Conservation (phyloP, 495 filamentous ascomycete species). For the Trichocladium antarcticum region DNA sequence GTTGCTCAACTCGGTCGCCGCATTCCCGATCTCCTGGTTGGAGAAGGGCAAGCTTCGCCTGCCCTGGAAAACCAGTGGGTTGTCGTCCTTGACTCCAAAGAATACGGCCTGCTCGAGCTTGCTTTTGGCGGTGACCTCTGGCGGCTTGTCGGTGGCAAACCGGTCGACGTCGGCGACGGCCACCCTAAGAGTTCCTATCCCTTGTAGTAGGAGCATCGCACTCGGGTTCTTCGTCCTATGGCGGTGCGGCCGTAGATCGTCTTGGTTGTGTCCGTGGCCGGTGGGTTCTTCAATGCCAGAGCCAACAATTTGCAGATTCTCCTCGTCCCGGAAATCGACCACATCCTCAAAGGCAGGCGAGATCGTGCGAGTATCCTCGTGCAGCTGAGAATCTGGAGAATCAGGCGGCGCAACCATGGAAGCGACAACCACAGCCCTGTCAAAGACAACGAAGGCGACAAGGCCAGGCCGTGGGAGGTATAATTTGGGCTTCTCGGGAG, state of each 20-base stretch:
- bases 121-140: constrained; percentile 61
- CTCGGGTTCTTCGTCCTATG: constrained; percentile 49
- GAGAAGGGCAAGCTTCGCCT: constrained; percentile 52
- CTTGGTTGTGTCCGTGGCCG: constrained; percentile 24
- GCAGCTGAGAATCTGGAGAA: constrained; percentile 58
- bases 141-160: constrained; percentile 38
- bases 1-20: constrained; percentile 66
- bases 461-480: constrained; percentile 63
- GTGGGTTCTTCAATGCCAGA: constrained; percentile 48
- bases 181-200: constrained; percentile 70
- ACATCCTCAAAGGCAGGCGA: constrained; percentile 67
- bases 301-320: constrained; percentile 47
- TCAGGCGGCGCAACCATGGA: constrained; percentile 53
- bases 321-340: constrained; percentile 64
- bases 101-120: constrained; percentile 93
- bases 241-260: constrained; percentile 37
- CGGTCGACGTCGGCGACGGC: constrained; percentile 44
- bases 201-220: constrained; percentile 62
- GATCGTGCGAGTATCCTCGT: constrained; percentile 48
- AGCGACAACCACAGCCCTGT: constrained; percentile 60
- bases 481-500: constrained; percentile 50
- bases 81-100: constrained; percentile 67
- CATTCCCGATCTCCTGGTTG: constrained; percentile 58
- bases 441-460: constrained; percentile 74
- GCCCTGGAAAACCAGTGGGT: constrained; percentile 66